These are phyloP conservation scores for Fusarium mundagurra DNA, from an alignment of 2,329 filamentous ascomycete species.

Conservation along the genomic window DNA sequence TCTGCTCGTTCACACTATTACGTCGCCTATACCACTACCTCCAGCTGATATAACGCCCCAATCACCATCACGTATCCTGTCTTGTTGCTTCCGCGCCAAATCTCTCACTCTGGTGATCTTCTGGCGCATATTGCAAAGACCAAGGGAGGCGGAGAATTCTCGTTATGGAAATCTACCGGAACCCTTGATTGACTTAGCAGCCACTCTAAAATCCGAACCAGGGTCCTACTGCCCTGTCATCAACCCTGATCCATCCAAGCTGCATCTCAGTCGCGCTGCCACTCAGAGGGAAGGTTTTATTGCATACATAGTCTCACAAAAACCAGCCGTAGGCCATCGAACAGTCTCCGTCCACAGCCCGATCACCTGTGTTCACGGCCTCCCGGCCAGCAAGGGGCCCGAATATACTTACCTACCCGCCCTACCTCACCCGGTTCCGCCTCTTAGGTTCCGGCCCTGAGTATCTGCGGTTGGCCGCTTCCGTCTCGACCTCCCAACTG, in stretches of 20 bases:
- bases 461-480: slow-evolving; percentile 58
- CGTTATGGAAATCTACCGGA: slow-evolving; percentile 45
- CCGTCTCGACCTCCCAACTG: slow-evolving; percentile 56
- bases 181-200: slow-evolving; percentile 50
- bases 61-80: slow-evolving; percentile 39
- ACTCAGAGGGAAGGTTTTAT: slow-evolving; percentile 42
- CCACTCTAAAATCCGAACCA: slow-evolving; percentile 50
- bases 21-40: slow-evolving; percentile 20
- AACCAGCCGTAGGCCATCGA: slow-evolving; percentile 56
- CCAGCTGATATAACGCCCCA: slow-evolving; percentile 28
- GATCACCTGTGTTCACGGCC: slow-evolving; percentile 45
- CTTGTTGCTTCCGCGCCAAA: slow-evolving; percentile 40
- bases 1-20: slow-evolving; percentile 20
- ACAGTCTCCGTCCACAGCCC: slow-evolving; percentile 46
- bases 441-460: slow-evolving; percentile 46
- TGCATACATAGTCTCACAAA: slow-evolving; percentile 61
- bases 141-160: slow-evolving; percentile 52
- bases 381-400: slow-evolving; percentile 39
- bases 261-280: slow-evolving; percentile 55
- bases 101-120: slow-evolving; percentile 38
- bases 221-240: slow-evolving; percentile 50
- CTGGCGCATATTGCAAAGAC: slow-evolving; percentile 27
- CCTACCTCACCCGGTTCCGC: slow-evolving; percentile 42
- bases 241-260: slow-evolving; percentile 55
- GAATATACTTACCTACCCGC: slow-evolving; percentile 39